Percentiles rank a stretch among this genome's conserved stretches.
Evolutionary conservation across 2,329 filamentous ascomycete species (phyloP).

Genomic region (Thielaviopsis euricoi): DNA sequence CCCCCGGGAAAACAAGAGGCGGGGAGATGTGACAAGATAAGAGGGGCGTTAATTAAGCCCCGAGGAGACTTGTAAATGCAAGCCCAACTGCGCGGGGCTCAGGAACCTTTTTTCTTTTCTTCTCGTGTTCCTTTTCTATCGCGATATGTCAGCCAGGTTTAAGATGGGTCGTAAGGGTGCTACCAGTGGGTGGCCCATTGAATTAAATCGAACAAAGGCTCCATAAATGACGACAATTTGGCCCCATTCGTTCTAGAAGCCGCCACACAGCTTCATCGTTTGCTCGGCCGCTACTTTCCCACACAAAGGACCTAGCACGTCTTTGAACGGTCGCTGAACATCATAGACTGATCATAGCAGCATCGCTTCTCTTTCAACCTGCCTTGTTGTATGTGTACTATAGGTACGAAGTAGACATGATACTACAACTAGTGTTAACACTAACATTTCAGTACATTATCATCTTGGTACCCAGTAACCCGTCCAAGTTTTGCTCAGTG

Average conservation of each 20-base stretch:
- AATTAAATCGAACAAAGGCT: not conserved
- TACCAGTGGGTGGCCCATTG: not conserved
- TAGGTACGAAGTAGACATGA: too few relatives aligned
- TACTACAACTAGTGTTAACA: too few relatives aligned
- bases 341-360: too few relatives aligned
- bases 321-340: too few relatives aligned
- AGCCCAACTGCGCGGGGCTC: not conserved
- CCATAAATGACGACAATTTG: conserved; percentile 1
- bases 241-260: conserved; percentile 3
- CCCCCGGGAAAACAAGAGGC: too few relatives aligned
- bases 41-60: not conserved
- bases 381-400: too few relatives aligned
- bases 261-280: not conserved
- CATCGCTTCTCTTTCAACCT: too few relatives aligned
- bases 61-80: too few relatives aligned
- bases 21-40: not conserved
- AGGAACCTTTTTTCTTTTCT: not conserved
- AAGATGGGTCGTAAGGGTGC: not conserved
- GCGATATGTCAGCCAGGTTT: not conserved
- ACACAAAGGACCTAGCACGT: too few relatives aligned
- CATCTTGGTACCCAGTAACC: too few relatives aligned
- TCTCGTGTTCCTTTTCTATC: not conserved
- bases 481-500: too few relatives aligned
- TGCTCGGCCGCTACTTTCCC: not conserved
- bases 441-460: too few relatives aligned